Percentiles rank a stretch among this genome's conserved stretches.
These are phyloP conservation scores for Theileria orientalis DNA, from an alignment of 169 alveolate genomes.

Conservation along the genomic window DNA sequence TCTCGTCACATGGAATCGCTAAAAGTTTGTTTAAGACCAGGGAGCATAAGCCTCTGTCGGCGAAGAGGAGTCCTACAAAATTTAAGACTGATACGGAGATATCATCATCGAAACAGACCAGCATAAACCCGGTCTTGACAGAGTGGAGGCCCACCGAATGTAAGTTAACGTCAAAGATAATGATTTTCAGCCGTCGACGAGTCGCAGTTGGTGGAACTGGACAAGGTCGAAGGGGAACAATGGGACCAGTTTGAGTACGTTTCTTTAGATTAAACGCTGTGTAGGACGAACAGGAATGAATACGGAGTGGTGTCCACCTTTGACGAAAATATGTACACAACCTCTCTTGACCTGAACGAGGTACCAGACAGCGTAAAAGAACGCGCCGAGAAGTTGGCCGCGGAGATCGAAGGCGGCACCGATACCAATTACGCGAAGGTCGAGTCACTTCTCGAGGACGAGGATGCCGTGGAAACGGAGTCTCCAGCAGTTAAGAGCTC, in stretches of 20 bases:
- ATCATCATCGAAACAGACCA: slow-evolving; percentile 18
- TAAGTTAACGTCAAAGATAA: not conserved
- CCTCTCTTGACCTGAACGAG: slow-evolving; percentile 65
- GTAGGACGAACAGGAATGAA: slow-evolving; percentile 38
- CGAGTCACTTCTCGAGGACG: slow-evolving; percentile 66
- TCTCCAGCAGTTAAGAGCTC: slow-evolving; percentile 48
- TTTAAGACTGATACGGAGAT: slow-evolving; percentile 63
- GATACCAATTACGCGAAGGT: slow-evolving; percentile 67
- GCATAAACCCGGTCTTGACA: slow-evolving; percentile 18
- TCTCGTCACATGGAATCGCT: slow-evolving; percentile 20
- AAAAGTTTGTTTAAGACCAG: not conserved
- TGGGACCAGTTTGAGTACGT: slow-evolving; percentile 66
- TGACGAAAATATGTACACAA: slow-evolving; percentile 75
- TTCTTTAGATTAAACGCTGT: not conserved
- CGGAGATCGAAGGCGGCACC: slow-evolving; percentile 67
- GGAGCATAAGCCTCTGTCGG: not conserved
- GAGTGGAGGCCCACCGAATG: slow-evolving; percentile 54
- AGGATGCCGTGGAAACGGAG: slow-evolving; percentile 42
- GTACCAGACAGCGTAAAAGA: slow-evolving; percentile 70
- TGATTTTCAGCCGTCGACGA: slow-evolving; percentile 36
- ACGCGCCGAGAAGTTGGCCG: slow-evolving; percentile 67
- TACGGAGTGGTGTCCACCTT: slow-evolving; percentile 59
- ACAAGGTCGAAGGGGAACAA: slow-evolving; percentile 5
- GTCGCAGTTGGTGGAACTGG: slow-evolving; percentile 26
- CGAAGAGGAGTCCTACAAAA: not conserved